Conservation (phyloP, 2,329 filamentous ascomycete genomes). For the Juglanconis sp. region DNA sequence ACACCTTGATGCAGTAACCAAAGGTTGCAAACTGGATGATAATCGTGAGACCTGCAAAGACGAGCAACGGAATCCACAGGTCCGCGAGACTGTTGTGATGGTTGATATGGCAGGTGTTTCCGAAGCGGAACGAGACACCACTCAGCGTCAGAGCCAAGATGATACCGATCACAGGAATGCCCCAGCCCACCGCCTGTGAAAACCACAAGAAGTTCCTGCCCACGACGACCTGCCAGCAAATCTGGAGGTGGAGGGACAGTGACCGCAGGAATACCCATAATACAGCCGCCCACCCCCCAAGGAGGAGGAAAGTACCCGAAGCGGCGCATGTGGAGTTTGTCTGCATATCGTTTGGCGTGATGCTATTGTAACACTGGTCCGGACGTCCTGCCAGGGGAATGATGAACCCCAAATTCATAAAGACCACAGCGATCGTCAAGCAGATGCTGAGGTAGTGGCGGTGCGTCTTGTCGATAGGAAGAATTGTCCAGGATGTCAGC, state of each 20-base stretch:
- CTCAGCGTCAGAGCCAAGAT: conserved; percentile 76
- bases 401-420: conserved; percentile 87
- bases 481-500: conserved; percentile 71
- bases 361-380: conserved; percentile 79
- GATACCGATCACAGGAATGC: conserved; percentile 73
- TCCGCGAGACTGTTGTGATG: conserved; percentile 76
- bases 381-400: conserved; percentile 78
- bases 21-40: conserved; percentile 83
- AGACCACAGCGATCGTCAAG: conserved; percentile 68
- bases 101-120: conserved; percentile 90
- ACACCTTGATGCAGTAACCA: conserved; percentile 92
- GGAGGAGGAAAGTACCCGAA: conserved; percentile 80
- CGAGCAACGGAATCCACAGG: conserved; percentile 86
- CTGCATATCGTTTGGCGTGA: conserved; percentile 92
- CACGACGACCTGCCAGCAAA: conserved; percentile 93
- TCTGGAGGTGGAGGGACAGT: conserved; percentile 90
- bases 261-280: conserved; percentile 92
- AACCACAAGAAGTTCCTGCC: conserved; percentile 87
- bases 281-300: conserved; percentile 79
- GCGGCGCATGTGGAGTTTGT: conserved; percentile 79
- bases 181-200: conserved; percentile 79
- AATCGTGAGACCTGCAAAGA: conserved; percentile 72
- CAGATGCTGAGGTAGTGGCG: conserved; percentile 92
- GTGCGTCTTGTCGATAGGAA: conserved; percentile 85
- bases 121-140: conserved; percentile 92